phyloP scores from a whole-genome alignment of 192 early-diverging fungal genomes.

The Coemansia sp. region DNA sequence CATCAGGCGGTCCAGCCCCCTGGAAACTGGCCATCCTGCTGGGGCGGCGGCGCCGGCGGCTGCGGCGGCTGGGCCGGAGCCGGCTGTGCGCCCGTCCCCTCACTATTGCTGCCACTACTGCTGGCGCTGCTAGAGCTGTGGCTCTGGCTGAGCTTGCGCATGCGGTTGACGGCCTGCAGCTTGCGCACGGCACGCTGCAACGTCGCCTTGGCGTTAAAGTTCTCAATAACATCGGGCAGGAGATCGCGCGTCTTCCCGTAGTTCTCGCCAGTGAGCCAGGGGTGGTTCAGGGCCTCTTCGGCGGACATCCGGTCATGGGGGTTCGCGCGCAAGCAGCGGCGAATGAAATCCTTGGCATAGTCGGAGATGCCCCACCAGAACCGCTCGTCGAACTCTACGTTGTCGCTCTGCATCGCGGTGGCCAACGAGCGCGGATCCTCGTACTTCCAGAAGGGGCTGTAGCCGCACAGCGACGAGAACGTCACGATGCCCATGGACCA shows the following conservation, averaged over 20 bases:
- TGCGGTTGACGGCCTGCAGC: constrained; percentile 46
- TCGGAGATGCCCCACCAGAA: constrained; percentile 81
- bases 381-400: constrained; percentile 64
- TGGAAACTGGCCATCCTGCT: no score
- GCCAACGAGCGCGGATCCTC: constrained; percentile 56
- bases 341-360: constrained; percentile 69
- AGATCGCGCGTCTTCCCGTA: constrained; percentile 74
- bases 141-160: constrained; percentile 26
- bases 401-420: constrained; percentile 56
- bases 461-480: constrained; percentile 81
- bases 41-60: not conserved
- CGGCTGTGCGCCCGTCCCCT: no score
- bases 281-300: constrained; percentile 74
- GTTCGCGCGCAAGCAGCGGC: constrained; percentile 60
- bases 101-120: constrained; percentile 6
- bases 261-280: constrained; percentile 66
- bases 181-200: constrained; percentile 49
- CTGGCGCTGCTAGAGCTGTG: not conserved
- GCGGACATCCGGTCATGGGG: constrained; percentile 71
- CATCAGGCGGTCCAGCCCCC: no score
- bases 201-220: constrained; percentile 49
- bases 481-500: constrained; percentile 93
- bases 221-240: constrained; percentile 72
- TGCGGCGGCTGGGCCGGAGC: not conserved
- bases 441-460: constrained; percentile 63